Base-by-base conservation (phyloP, 2,329 filamentous ascomycete genomes). In the Xylaria polymorpha region DNA sequence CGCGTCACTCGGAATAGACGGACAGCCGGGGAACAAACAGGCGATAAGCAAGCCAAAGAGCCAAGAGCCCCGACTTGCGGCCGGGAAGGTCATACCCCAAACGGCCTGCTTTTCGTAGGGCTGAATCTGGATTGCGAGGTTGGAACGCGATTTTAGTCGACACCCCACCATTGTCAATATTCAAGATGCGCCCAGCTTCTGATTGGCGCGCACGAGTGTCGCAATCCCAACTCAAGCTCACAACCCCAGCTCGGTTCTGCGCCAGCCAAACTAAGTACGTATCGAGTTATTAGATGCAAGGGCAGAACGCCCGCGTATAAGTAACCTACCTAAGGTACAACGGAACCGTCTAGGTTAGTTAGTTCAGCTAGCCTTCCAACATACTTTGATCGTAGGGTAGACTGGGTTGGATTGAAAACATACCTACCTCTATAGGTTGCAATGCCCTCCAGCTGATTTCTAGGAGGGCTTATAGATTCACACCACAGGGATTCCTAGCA, bases 71-170 rank as follows among this genome's bases (percentile, higher is more conserved):
- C 35, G 41, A 43, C 43, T 37, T 44, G 51, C 29, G 59, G 53
- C 37, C 29, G 62, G 63, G 48, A 55, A 48, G 55, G 59, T 57
- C 64, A 32, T 58, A 67, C 68, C 60, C 65, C 64, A 64, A 65
- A 22, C 46, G 51, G 43, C 58, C 64, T 67, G 46, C 55, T 59
- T 59, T 32, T 46, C 55, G 43, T 72, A 72, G 70, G 70, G 70
- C 70, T 72, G 70, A 71, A 68, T 72, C 68, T 70, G 59, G 50
- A 58, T 70, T 70, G 32, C 39, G 58, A 72, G 51, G 53, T 62
- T 67, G 61, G 66, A 69, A 64, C 67, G 62, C 57, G 53, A 60
- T 68, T 70, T 66, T 68, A 67, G 65, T 67, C 68, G 63, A 56
- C 53, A 62, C 59, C 70, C 64, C 70, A 72, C 68, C 68, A 46